A percentile compares a stretch with the other conserved stretches of the same genome.
These are phyloP conservation scores for Corchorus capsularis DNA, from an alignment of 345 rosid genomes.

Conservation along the genomic window DNA sequence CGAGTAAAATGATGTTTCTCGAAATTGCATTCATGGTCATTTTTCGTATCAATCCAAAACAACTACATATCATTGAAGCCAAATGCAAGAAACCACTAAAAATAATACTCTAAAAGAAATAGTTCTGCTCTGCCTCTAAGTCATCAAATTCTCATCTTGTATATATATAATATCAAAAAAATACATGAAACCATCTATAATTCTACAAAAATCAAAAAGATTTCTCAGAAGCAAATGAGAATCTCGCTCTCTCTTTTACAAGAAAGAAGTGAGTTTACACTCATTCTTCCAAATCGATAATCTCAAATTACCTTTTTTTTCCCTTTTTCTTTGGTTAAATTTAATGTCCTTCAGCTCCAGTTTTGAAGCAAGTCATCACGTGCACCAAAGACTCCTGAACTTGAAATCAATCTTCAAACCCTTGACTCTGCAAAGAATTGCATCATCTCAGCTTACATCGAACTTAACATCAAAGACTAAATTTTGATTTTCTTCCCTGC, in stretches of 20 bases:
- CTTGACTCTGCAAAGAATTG: conserved; percentile 14
- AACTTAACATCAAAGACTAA: background rate
- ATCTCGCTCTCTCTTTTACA: background rate
- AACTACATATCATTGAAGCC: too few relatives aligned
- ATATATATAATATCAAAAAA: too few relatives aligned
- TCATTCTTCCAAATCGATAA: background rate
- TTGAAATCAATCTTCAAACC: conserved; percentile 10
- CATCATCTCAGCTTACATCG: background rate
- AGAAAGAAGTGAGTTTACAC: background rate
- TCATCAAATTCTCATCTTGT: too few relatives aligned
- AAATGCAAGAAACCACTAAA: too few relatives aligned
- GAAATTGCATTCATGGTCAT: too few relatives aligned
- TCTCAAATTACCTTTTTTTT: background rate
- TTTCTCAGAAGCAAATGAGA: background rate
- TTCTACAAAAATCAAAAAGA: background rate
- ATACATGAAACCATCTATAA: too few relatives aligned
- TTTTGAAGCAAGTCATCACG: background rate
- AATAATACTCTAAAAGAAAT: too few relatives aligned
- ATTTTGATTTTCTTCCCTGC: background rate
- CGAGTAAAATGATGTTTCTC: too few relatives aligned
- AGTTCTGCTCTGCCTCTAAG: too few relatives aligned
- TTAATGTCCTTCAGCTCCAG: background rate
- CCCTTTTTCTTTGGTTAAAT: background rate
- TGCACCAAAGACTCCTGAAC: background rate
- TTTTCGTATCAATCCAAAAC: too few relatives aligned